Evolutionary conservation across 495 filamentous ascomycete genomes (phyloP).

Genomic region (Neurospora tetrasperma): DNA sequence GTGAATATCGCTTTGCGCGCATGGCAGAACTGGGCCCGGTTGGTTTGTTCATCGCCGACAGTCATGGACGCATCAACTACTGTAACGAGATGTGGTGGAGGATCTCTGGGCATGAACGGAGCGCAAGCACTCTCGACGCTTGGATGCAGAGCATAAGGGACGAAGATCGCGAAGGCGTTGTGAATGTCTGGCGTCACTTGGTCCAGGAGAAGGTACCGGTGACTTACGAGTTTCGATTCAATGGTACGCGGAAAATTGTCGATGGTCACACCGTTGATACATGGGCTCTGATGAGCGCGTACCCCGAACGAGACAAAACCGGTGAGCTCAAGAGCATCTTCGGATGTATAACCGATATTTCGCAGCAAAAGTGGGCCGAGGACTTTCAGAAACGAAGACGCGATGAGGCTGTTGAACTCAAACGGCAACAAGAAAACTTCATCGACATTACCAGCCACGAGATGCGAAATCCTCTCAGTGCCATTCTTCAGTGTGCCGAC

Average conservation of each 20-base stretch:
- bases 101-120: constrained; percentile 48
- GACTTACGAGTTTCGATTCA: constrained; percentile 60
- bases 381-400: constrained; percentile 51
- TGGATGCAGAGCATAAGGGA: constrained; percentile 60
- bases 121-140: constrained; percentile 34
- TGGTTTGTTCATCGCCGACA: constrained; percentile 62
- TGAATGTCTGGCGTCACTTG: constrained; percentile 46
- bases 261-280: constrained; percentile 51
- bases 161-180: constrained; percentile 46
- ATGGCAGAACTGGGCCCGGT: constrained; percentile 68
- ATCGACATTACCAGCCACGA: constrained; percentile 87
- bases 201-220: constrained; percentile 45
- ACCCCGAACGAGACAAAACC: constrained; percentile 48
- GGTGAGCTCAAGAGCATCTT: constrained; percentile 58
- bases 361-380: constrained; percentile 52
- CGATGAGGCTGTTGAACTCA: constrained; percentile 53
- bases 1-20: constrained; percentile 59
- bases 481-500: constrained; percentile 73
- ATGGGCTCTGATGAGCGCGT: constrained; percentile 63
- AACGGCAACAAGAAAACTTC: constrained; percentile 69
- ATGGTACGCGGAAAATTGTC: constrained; percentile 46
- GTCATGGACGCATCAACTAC: constrained; percentile 51
- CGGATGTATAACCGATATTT: constrained; percentile 49
- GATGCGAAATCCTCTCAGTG: constrained; percentile 74
- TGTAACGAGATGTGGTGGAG: constrained; percentile 67